Conservation (phyloP, 2,329 filamentous ascomycete species). For the Arthrinium phaeospermum region DNA sequence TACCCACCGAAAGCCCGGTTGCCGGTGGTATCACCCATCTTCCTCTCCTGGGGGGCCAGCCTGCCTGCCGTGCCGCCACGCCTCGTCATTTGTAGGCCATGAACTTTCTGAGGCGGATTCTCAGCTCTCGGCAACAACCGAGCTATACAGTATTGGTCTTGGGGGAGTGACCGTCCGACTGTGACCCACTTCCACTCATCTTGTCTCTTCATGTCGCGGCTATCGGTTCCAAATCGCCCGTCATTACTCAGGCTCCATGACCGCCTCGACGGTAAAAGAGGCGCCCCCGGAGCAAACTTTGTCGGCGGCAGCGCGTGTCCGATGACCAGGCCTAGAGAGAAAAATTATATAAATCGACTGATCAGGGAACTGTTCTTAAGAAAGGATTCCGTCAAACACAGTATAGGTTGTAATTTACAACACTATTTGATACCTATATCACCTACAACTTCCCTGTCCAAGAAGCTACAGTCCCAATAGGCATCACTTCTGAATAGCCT, state of each 20-base stretch:
- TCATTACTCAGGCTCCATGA: background rate
- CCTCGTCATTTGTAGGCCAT: background rate
- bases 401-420: background rate
- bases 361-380: background rate
- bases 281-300: background rate
- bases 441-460: background rate
- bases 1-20: background rate
- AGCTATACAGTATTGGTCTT: background rate
- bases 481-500: background rate
- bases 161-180: background rate
- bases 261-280: background rate
- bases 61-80: slow-evolving; percentile 5
- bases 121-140: background rate
- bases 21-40: background rate
- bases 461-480: no score
- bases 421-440: background rate
- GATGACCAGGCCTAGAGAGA: background rate
- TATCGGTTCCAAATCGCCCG: background rate
- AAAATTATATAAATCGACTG: background rate
- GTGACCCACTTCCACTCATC: background rate
- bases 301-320: background rate
- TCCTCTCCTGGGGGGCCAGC: background rate
- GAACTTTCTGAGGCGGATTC: background rate
- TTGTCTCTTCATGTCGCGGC: background rate
- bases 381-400: background rate